Conservation (phyloP, 2,329 filamentous ascomycete genomes). For the Calonectria leucothoes region DNA sequence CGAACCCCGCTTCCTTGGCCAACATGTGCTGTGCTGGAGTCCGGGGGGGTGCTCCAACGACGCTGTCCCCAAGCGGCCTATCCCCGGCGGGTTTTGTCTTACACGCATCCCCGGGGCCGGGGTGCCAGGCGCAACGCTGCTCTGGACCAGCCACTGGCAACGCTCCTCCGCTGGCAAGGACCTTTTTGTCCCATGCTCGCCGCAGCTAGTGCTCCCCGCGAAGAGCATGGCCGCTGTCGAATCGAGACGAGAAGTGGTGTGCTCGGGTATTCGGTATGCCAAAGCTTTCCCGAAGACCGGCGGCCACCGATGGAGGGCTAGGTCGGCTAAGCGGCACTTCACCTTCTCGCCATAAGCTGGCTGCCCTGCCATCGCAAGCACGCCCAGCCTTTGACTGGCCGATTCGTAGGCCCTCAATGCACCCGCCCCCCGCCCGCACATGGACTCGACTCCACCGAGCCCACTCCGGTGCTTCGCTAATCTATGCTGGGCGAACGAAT, state of each 20-base stretch:
- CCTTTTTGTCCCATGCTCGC: not conserved
- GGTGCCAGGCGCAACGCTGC: not conserved
- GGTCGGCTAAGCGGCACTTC: conserved; percentile 10
- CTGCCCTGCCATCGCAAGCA: not conserved
- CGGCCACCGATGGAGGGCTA: conserved; percentile 4
- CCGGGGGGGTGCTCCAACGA: not conserved
- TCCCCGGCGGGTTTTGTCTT: conserved; percentile 10
- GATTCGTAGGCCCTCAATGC: no score
- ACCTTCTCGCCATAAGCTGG: not conserved
- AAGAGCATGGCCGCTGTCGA: not conserved
- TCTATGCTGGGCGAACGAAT: not conserved
- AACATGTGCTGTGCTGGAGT: not conserved
- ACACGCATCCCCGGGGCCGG: not conserved
- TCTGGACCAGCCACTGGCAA: not conserved
- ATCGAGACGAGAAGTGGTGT: not conserved
- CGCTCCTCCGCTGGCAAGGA: not conserved
- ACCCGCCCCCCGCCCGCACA: no score
- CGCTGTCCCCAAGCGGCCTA: not conserved
- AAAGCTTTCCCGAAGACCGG: conserved; percentile 10
- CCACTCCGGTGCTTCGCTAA: not conserved
- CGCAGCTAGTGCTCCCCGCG: not conserved
- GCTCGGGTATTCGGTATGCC: conserved; percentile 15
- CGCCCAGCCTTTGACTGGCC: not conserved
- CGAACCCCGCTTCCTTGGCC: conserved; percentile 11
- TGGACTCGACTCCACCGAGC: not conserved